Evolutionary conservation across 2,329 filamentous ascomycete species (phyloP), one percentile per base, ranked within the genome.

Genomic region (Fusarium humuli): DNA sequence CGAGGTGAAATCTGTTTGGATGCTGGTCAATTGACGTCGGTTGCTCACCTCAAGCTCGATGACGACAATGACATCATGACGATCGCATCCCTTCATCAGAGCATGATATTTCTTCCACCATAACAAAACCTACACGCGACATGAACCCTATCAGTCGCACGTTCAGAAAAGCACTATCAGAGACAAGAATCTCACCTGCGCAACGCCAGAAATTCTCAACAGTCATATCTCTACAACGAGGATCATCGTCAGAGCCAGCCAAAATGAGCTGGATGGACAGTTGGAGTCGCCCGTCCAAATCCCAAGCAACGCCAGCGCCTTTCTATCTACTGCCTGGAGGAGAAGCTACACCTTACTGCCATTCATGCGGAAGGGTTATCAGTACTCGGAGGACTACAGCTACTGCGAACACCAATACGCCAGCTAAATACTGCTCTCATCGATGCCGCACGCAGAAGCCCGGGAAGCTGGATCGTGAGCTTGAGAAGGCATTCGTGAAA

Each of bases 331-430:
- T 81, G 2, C 75, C 78, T 0, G 79, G 81, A 4, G 81, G 82
- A 45, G 84, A 86, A 49, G 75, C 79, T 27, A 84, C 83, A 1
- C 83, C 84, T 1, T 89, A 89, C 74, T 89, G 87, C 69, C 83
- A 84, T 65, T 83, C 84, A 14, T 90, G 87, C 69, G 87, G 88
- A 2, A 81, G 87, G 42, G 82, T 87, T 4, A 88, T 88, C 41
- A 82, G 84, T 68, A 75, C 73, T 9, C 74, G 78, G 29, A 77
- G 74, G 47, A 70, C 77, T 44, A 77, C 72, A 20, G 72, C 76
- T 2, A 69, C 72, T 6, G 72, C 73, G 7, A 79, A 73, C 9
- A 54, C 53, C 5, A 63, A 50, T 10, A 69, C 67, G 13, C 65
- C 73, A 4, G 61, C 60, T 11, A 88, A 87, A 66, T 90, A 88